A percentile compares a stretch with the other conserved stretches of the same genome.
phyloP scores from a whole-genome alignment of 176 grass and related monocot genomes.

The Raddia distichophylla region DNA sequence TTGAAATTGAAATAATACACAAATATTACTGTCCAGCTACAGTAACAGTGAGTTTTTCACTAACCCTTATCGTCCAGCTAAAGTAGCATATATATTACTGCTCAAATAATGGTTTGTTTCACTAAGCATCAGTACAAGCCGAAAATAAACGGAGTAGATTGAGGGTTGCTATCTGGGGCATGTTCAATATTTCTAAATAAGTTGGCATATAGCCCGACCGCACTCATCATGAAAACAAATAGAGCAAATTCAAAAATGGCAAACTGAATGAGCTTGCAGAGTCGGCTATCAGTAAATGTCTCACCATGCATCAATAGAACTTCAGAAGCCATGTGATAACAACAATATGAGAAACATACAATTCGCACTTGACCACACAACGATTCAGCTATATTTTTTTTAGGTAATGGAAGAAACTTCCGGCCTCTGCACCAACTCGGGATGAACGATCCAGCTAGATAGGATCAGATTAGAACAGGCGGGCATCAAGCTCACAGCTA shows the following conservation, averaged over 20 bases:
- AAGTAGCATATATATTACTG: background rate
- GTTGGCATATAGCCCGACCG: background rate
- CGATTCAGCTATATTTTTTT: background rate
- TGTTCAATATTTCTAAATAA: background rate
- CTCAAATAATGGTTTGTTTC: background rate
- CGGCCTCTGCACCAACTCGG: too few relatives aligned
- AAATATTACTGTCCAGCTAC: background rate
- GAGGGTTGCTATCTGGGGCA: background rate
- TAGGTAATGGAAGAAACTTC: too few relatives aligned
- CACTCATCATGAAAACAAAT: background rate
- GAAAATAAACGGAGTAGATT: too few relatives aligned
- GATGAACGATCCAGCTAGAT: too few relatives aligned
- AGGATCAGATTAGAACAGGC: conserved; percentile 3
- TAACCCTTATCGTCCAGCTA: too few relatives aligned
- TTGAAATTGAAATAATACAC: background rate
- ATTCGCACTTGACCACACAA: background rate
- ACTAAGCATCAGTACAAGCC: too few relatives aligned
- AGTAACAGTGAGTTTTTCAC: background rate
- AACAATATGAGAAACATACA: background rate
- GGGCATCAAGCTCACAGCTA: background rate
- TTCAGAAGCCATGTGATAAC: background rate
- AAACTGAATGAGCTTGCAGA: background rate
- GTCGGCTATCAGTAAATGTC: background rate
- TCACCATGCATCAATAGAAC: background rate
- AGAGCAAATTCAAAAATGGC: background rate